These are phyloP conservation scores for Geotrichum candidum DNA, from an alignment of 1,139 yeast genomes.

Conservation along the genomic window DNA sequence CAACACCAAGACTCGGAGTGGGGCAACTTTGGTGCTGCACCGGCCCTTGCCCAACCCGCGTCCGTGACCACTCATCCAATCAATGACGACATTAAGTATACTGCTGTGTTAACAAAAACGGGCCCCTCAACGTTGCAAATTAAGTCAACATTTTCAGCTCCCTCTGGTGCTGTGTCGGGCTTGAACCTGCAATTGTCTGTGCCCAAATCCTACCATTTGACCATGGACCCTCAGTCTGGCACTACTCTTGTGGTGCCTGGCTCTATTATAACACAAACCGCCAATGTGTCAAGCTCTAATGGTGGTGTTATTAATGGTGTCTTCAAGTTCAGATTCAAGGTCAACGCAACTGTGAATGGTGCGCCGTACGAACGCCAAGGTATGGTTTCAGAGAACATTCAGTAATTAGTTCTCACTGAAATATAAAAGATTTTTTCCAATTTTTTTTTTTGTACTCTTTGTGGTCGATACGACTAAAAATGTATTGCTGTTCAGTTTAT, in stretches of 20 bases:
- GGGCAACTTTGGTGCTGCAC: constrained; percentile 28
- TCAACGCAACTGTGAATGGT: constrained; percentile 46
- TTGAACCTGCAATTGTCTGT: constrained; percentile 75
- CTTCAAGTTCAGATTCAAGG: constrained; percentile 78
- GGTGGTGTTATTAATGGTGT: background rate
- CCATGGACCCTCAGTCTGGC: constrained; percentile 64
- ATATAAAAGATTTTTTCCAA: background rate
- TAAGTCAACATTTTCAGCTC: constrained; percentile 43
- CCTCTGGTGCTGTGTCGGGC: constrained; percentile 39
- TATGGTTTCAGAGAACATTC: constrained; percentile 15
- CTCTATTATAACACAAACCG: constrained; percentile 54
- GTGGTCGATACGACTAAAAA: background rate
- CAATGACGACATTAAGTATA: constrained; percentile 39
- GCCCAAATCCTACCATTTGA: constrained; percentile 63
- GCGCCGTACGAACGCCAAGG: constrained; percentile 22
- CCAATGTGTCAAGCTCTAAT: constrained; percentile 43
- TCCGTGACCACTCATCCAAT: constrained; percentile 3
- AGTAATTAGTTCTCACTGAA: background rate
- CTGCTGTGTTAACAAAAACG: constrained; percentile 41
- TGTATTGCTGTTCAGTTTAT: background rate
- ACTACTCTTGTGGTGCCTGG: constrained; percentile 45
- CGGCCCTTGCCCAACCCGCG: constrained; percentile 24
- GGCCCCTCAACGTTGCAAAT: constrained; percentile 41
- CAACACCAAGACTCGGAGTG: constrained; percentile 5
- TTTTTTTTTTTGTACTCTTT: background rate